Percentiles rank a stretch among this genome's conserved stretches.
These are phyloP conservation scores for Daedaleopsis sinensis DNA, from an alignment of 768 basidiomycete species.

Conservation along the genomic window DNA sequence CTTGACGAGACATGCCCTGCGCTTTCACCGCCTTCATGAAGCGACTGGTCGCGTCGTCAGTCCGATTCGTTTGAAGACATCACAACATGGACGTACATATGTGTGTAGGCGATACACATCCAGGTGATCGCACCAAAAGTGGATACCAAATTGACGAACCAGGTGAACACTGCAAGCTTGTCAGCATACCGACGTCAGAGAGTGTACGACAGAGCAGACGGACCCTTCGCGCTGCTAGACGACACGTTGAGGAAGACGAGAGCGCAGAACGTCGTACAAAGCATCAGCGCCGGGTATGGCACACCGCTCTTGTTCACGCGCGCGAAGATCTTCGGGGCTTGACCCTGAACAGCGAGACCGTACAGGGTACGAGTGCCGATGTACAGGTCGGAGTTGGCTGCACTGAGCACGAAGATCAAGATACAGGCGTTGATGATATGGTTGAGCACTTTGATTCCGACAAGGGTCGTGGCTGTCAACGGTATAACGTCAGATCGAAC, in stretches of 20 bases:
- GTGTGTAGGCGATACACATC: conserved; percentile 56
- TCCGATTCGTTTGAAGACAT: not conserved
- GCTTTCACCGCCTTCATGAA: conserved; percentile 52
- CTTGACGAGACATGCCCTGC: conserved; percentile 45
- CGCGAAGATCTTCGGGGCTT: conserved; percentile 46
- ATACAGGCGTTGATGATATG: conserved; percentile 69
- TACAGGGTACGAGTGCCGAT: conserved; percentile 52
- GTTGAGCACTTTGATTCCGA: conserved; percentile 59
- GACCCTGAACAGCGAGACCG: conserved; percentile 48
- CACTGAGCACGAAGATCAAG: conserved; percentile 65
- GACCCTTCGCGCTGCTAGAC: conserved; percentile 53
- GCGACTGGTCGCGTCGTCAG: conserved; percentile 38
- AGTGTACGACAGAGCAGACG: conserved; percentile 1
- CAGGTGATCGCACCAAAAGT: conserved; percentile 44
- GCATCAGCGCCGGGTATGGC: conserved; percentile 45
- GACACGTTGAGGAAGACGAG: conserved; percentile 62
- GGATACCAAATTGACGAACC: conserved; percentile 45
- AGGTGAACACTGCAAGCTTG: conserved; percentile 34
- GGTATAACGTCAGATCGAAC: not conserved
- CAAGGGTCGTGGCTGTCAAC: conserved; percentile 40
- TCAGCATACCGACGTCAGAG: not conserved
- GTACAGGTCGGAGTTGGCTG: conserved; percentile 65
- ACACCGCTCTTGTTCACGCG: conserved; percentile 38
- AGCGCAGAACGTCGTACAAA: conserved; percentile 57
- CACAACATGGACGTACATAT: conserved; percentile 48